These are phyloP conservation scores for Pezicula neosporulosa DNA, from an alignment of 2,329 filamentous ascomycete genomes.

Conservation along the genomic window DNA sequence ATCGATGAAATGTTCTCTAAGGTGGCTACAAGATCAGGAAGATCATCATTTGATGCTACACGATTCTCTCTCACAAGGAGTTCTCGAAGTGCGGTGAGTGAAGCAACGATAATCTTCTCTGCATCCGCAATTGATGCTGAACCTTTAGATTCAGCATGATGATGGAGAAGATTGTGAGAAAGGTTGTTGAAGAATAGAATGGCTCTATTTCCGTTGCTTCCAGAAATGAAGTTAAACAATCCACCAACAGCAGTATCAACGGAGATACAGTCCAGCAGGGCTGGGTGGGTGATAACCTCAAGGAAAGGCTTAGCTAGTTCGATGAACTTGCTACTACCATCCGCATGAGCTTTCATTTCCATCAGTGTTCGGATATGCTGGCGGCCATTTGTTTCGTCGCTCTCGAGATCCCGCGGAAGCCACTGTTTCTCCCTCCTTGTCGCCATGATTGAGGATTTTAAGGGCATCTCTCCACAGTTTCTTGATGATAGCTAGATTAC, in stretches of 20 bases:
- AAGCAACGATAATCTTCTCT: background rate
- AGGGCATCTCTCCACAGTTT: background rate
- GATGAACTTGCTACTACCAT: background rate
- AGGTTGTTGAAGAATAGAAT: background rate
- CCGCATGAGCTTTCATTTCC: background rate
- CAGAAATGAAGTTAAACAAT: background rate
- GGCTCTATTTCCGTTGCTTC: background rate
- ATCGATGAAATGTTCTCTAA: background rate
- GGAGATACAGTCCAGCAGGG: background rate
- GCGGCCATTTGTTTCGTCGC: background rate
- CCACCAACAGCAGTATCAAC: background rate
- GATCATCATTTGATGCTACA: background rate
- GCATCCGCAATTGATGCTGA: background rate
- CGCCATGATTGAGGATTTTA: background rate
- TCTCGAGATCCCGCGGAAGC: background rate
- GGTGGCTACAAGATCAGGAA: background rate
- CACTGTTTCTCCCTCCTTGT: background rate
- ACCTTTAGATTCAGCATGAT: background rate
- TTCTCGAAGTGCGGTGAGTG: background rate
- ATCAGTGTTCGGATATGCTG: background rate
- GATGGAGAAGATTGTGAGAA: background rate
- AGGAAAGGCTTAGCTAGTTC: background rate
- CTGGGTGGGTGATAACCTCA: background rate
- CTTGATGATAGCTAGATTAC: too few relatives aligned
- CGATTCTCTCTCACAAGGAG: background rate